Evolutionary conservation across 2,329 filamentous ascomycete genomes (phyloP), one percentile per base, ranked within the genome.

Genomic region (Ambrosiella beaveri): DNA sequence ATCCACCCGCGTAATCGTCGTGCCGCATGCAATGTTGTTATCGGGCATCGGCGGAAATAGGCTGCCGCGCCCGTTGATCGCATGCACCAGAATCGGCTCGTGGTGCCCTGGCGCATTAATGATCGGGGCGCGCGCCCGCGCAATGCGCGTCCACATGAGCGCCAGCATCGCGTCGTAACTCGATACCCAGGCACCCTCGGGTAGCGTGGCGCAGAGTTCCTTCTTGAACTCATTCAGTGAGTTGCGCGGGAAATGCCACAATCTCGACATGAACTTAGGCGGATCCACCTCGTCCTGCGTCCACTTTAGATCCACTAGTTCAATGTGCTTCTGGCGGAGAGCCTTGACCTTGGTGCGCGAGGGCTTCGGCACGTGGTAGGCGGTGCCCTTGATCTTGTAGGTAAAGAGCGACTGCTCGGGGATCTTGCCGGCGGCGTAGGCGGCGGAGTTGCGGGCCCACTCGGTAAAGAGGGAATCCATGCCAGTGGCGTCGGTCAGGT

Each of bases 341-440:
- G 37, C 11, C 17, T 27, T 11, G 2, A 53, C 1, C 37, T 57
- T 53, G 37, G 15, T 7, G 3, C 37, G 17, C 12, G 45, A 19
- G 7, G 56, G 56, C 37, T 57, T 57, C 13, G 56, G 56, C 12
- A 57, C 56, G n/a, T 57, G 13, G 47, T 53, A 57, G 1, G 56
- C 40, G 1, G 56, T 57, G 37, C 56, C 56, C 13, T 36, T 12
- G 1, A 57, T 39, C 47, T 57, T 57, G 17, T 57, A 57, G 8
- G 49, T 39, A 9, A 41, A 51, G 6, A 37, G 15, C 12, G 38
- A 19, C 17, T 35, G 15, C n/a, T 11, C 17, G 6, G 47, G 15
- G 6, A 13, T 38, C 47, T 44, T 35, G 7, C 56, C 56, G 27
- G 38, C 39, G 13, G n/a, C n/a, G 9, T 19, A 11, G 19, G 49